These are phyloP conservation scores for Pseudogymnoascus sp. DNA, from an alignment of 2,329 filamentous ascomycete genomes.

Conservation along the genomic window DNA sequence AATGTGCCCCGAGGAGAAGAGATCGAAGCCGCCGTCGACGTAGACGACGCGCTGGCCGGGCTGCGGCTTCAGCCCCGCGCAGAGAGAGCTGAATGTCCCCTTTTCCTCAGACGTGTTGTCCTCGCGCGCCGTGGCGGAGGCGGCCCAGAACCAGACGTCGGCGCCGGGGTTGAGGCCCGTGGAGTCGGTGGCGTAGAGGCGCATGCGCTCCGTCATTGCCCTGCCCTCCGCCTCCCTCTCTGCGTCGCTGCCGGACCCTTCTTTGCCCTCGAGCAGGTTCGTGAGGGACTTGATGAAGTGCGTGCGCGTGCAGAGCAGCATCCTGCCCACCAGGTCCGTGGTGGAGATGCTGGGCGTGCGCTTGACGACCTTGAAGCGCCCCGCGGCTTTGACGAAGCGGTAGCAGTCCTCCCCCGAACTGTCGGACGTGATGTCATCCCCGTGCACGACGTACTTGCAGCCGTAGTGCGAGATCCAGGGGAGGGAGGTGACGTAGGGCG, in stretches of 20 bases:
- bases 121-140: slow-evolving; percentile 32
- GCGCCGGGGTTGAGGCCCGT: slow-evolving; percentile 69
- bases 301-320: slow-evolving; percentile 89
- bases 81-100: slow-evolving; percentile 58
- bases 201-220: slow-evolving; percentile 69
- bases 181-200: slow-evolving; percentile 80
- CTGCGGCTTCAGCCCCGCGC: slow-evolving; percentile 61
- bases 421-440: slow-evolving; percentile 95
- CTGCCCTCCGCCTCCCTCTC: slow-evolving; percentile 56
- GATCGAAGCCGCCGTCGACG: slow-evolving; percentile 91
- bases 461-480: slow-evolving; percentile 94
- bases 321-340: slow-evolving; percentile 93
- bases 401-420: slow-evolving; percentile 93
- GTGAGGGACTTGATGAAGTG: slow-evolving; percentile 85
- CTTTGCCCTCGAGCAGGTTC: slow-evolving; percentile 57
- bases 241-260: slow-evolving; percentile 60
- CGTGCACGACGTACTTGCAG: slow-evolving; percentile 91
- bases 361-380: slow-evolving; percentile 93
- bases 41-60: slow-evolving; percentile 83
- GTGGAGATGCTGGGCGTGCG: slow-evolving; percentile 94
- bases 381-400: slow-evolving; percentile 89
- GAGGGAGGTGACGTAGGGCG: slow-evolving; percentile 89
- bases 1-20: slow-evolving; percentile 95
- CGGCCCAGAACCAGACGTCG: slow-evolving; percentile 78
- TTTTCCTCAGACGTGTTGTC: slow-evolving; percentile 44